Conservation (phyloP, 495 filamentous ascomycete species). For the Neurospora discreta region DNA sequence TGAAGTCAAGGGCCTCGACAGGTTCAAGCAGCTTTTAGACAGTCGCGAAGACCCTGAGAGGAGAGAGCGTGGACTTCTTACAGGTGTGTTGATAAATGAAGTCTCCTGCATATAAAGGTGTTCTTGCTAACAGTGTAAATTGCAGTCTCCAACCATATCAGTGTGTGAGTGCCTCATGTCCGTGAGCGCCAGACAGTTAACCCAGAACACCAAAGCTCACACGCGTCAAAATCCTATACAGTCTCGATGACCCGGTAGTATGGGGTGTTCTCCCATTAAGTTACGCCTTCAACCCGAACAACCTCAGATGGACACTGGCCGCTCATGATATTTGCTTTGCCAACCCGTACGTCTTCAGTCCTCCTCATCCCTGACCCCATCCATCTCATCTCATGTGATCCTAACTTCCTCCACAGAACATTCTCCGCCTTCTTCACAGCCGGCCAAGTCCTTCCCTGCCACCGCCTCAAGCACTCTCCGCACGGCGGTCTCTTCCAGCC, state of each 20-base stretch:
- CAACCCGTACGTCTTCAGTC: slow-evolving; percentile 40
- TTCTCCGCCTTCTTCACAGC: slow-evolving; percentile 61
- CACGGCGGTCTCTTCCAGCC: slow-evolving; percentile 78
- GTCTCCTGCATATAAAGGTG: too few species aligned
- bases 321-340: slow-evolving; percentile 90
- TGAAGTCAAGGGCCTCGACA: slow-evolving; percentile 59
- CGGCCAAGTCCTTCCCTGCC: slow-evolving; percentile 84
- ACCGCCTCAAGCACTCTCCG: slow-evolving; percentile 63
- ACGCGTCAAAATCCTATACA: slow-evolving; percentile 20
- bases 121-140: slow-evolving; percentile 7
- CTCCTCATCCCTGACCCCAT: neutral
- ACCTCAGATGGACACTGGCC: slow-evolving; percentile 75
- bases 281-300: slow-evolving; percentile 56
- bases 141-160: slow-evolving; percentile 86
- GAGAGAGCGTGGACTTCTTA: slow-evolving; percentile 69
- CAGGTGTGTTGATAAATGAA: slow-evolving; percentile 43
- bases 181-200: slow-evolving; percentile 8
- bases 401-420: slow-evolving; percentile 27
- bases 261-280: slow-evolving; percentile 76
- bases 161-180: slow-evolving; percentile 61
- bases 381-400: neutral
- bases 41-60: slow-evolving; percentile 54
- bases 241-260: slow-evolving; percentile 85
- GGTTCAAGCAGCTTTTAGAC: slow-evolving; percentile 69
- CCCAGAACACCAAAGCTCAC: neutral